Conservation (phyloP, 2,329 filamentous ascomycete species). For the Diaporthe sp. region DNA sequence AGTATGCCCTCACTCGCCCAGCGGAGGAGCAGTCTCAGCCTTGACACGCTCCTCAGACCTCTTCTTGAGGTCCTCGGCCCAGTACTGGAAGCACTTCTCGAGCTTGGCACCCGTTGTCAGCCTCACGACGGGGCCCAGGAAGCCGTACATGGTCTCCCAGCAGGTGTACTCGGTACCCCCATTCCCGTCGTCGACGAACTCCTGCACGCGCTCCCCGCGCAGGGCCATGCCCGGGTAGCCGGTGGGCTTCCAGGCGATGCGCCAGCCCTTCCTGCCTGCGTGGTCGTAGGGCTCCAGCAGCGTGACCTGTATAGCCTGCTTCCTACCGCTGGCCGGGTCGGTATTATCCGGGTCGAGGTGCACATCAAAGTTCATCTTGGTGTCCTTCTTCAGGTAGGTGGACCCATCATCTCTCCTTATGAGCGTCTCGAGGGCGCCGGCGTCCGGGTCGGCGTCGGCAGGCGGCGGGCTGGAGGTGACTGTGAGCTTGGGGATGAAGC, state of each 20-base stretch:
- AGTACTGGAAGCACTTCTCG: constrained; percentile 53
- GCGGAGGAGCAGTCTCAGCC: constrained; percentile 9
- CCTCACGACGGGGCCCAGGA: constrained; percentile 53
- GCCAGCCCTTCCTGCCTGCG: constrained; percentile 49
- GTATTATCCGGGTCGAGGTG: constrained; percentile 47
- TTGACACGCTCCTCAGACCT: constrained; percentile 44
- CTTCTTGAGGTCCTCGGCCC: constrained; percentile 56
- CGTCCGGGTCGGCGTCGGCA: constrained; percentile 40
- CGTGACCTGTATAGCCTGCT: constrained; percentile 47
- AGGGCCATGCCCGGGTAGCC: constrained; percentile 51
- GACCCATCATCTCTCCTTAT: constrained; percentile 30
- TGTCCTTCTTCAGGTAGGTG: constrained; percentile 48
- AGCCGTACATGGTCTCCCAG: constrained; percentile 62
- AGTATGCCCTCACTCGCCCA: background rate
- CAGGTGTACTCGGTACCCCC: constrained; percentile 55
- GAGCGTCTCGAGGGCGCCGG: constrained; percentile 39
- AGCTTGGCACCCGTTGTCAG: constrained; percentile 50
- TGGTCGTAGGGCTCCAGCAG: constrained; percentile 51
- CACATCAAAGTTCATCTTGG: constrained; percentile 52
- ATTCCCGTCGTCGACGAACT: constrained; percentile 52
- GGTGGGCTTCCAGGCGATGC: constrained; percentile 56
- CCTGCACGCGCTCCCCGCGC: constrained; percentile 58
- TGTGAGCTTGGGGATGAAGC: constrained; percentile 49
- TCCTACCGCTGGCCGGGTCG: constrained; percentile 28
- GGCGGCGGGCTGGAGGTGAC: constrained; percentile 45